Conservation (phyloP, 345 rosid species). For the Lepidium aucheri region DNA sequence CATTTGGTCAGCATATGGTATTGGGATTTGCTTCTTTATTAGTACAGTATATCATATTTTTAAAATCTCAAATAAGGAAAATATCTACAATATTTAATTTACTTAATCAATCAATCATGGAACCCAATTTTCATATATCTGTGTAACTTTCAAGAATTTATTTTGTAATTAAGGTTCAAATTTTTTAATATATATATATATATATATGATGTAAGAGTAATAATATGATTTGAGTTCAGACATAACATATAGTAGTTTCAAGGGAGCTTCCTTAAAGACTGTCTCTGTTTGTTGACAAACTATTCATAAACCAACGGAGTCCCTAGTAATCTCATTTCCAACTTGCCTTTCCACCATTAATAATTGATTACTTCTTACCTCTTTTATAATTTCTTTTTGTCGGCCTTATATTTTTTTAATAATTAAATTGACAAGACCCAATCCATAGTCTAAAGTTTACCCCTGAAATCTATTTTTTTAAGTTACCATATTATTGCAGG, state of each 20-base stretch:
- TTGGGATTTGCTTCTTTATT: not conserved
- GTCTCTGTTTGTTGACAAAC: not conserved
- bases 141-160: not conserved
- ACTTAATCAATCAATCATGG: not conserved
- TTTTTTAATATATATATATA: no score
- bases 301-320: not conserved
- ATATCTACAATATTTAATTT: not conserved
- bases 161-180: no score
- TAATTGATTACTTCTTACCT: not conserved
- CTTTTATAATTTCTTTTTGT: not conserved
- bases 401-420: no score
- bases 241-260: not conserved
- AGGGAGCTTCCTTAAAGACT: not conserved
- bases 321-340: not conserved
- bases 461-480: no score
- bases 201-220: not conserved
- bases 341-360: not conserved
- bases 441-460: no score
- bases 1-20: not conserved
- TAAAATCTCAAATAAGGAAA: no score
- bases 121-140: not conserved
- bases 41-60: not conserved
- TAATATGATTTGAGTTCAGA: not conserved
- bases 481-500: no score
- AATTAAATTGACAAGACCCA: no score